Conservation (phyloP, 108 stramenopile species). For the Chaetoceros muelleri region DNA sequence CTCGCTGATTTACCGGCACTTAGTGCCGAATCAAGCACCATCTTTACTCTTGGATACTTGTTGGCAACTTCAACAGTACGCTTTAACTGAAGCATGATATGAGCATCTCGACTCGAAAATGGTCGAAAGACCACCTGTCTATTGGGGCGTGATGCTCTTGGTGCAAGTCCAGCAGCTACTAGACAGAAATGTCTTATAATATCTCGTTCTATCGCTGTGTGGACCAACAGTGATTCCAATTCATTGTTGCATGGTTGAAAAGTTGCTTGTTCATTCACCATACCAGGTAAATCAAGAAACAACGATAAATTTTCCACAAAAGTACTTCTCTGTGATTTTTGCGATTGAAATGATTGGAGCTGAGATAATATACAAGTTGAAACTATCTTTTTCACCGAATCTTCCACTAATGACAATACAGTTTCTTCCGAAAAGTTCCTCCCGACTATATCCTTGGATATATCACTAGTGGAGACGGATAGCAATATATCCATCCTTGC, state of each 20-base stretch:
- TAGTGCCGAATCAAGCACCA: slow-evolving; percentile 48
- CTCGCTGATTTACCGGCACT: slow-evolving; percentile 62
- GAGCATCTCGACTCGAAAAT: slow-evolving; percentile 69
- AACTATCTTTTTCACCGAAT: background rate
- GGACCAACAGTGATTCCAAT: slow-evolving; percentile 1
- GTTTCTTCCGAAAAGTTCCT: too few species aligned
- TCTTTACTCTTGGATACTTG: slow-evolving; percentile 21
- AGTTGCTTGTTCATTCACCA: slow-evolving; percentile 4
- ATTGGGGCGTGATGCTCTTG: slow-evolving; percentile 51
- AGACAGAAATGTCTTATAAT: slow-evolving; percentile 29
- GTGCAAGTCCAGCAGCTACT: slow-evolving; percentile 51
- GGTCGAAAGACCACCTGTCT: slow-evolving; percentile 61
- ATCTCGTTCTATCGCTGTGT: slow-evolving; percentile 2
- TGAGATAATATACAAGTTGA: background rate
- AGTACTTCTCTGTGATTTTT: background rate
- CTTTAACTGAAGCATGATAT: slow-evolving; percentile 69
- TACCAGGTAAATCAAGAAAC: slow-evolving; percentile 26
- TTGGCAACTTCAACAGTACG: slow-evolving; percentile 41
- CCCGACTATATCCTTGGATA: too few species aligned
- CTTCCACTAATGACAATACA: too few species aligned
- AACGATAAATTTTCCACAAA: slow-evolving; percentile 16
- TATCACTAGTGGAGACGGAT: background rate
- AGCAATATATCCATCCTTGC: slow-evolving; percentile 56
- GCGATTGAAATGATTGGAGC: background rate
- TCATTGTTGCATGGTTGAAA: too few species aligned